Base-by-base conservation (phyloP, 2,329 filamentous ascomycete species). In the Hymenoscyphus occultus region DNA sequence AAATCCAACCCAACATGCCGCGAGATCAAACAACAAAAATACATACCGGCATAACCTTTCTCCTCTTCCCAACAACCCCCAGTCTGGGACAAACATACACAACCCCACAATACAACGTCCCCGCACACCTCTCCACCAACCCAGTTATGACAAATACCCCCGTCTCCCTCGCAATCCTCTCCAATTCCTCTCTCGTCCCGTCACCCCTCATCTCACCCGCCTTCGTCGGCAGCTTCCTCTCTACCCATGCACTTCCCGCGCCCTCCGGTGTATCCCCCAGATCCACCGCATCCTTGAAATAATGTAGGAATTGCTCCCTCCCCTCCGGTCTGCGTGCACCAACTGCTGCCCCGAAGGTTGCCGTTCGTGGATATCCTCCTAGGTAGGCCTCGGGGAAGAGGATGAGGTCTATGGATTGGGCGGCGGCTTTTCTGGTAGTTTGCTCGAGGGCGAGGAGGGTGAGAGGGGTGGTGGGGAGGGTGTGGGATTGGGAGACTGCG, bases 311-410 rank as follows among this genome's bases (percentile, higher is more conserved):
- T 73, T 96, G 92, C 32, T 96, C 92, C 19, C 93, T 85, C 4
- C 93, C 93, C 59, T 82, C 80, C 2, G 83, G 80, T 0, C 84
- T 83, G 45, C 93, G 87, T 16, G 83, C 81, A 3, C 93, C 93
- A 5, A 97, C 82, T 1, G 85, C 83, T 58, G 87, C 87, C 4
- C 93, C 93, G 73, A 97, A 97, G 60, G 81, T 81, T 68, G 88
- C 89, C 19, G 90, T 92, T 12, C 93, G 89, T 19, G 94, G 94
- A 75, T 97, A 97, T 1, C 93, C 94, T 58, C 94, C 94, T 1
- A 97, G 83, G 75, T 92, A 97, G 28, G 93, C 93, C 80, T 98
- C 93, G 0, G 94, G 94, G 67, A 97, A 93, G 61, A 97, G 86
- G 35, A 97, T 82, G 60, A 97, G 82, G 75, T 95, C 82, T 48